Evolutionary conservation across 2,329 filamentous ascomycete species (phyloP).

Genomic region (Claviceps sp.): DNA sequence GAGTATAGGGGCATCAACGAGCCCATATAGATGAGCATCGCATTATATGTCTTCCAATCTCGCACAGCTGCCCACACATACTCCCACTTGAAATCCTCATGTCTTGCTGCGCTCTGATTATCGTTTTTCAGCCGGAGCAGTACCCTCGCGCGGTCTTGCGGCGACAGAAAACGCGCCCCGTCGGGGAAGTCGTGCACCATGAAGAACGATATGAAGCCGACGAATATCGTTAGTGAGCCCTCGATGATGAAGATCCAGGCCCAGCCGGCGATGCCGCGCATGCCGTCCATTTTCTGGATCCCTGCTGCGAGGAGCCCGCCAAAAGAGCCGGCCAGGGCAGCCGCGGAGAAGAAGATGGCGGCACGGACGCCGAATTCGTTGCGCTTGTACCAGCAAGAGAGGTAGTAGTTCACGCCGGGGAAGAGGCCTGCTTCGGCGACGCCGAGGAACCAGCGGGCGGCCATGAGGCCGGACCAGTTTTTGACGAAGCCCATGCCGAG

Average conservation of each 20-base stretch:
- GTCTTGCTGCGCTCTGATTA: conserved; percentile 58
- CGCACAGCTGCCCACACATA: conserved; percentile 60
- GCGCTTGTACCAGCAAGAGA: conserved; percentile 74
- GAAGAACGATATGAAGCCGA: conserved; percentile 59
- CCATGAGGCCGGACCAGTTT: conserved; percentile 51
- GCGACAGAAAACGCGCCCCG: conserved; percentile 57
- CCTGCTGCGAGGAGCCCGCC: conserved; percentile 60
- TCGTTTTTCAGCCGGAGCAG: conserved; percentile 57
- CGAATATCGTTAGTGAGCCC: conserved; percentile 54
- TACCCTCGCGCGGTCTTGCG: conserved; percentile 57
- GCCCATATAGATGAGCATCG: conserved; percentile 68
- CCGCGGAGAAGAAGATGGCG: conserved; percentile 73
- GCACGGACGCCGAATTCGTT: conserved; percentile 68
- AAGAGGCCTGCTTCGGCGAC: conserved; percentile 64
- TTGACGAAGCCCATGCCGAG: conserved; percentile 53
- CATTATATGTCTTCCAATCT: conserved; percentile 76
- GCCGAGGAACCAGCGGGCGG: conserved; percentile 58
- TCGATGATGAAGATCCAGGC: conserved; percentile 57
- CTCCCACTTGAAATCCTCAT: conserved; percentile 59
- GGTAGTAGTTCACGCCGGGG: conserved; percentile 65
- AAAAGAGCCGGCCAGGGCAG: conserved; percentile 66
- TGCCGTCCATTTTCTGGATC: conserved; percentile 55
- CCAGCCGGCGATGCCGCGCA: conserved; percentile 44
- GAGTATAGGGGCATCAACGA: conserved; percentile 58
- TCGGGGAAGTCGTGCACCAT: conserved; percentile 75